Percentiles rank a stretch among this genome's conserved stretches.
Conservation (phyloP, 805 yeast genomes). For the Blastobotrys americana region DNA sequence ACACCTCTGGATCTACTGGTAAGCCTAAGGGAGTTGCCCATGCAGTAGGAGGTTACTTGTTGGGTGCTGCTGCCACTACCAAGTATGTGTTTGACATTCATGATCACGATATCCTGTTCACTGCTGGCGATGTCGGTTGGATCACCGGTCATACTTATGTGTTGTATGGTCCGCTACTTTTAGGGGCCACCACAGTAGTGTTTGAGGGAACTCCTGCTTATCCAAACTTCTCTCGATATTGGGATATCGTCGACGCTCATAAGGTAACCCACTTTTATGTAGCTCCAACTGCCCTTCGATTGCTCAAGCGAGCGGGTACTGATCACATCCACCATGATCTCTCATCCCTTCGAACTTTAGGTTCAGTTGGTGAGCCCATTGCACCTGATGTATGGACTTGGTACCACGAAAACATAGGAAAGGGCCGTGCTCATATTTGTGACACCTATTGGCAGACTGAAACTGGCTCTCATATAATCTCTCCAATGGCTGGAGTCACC, state of each 20-base stretch:
- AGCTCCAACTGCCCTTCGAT: constrained; percentile 95
- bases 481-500: constrained; percentile 90
- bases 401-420: constrained; percentile 91
- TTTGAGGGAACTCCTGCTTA: constrained; percentile 98
- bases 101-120: constrained; percentile 78
- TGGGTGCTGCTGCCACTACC: constrained; percentile 88
- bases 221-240: constrained; percentile 90
- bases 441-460: constrained; percentile 99
- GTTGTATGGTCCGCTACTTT: constrained; percentile 81
- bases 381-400: constrained; percentile 98
- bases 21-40: constrained; percentile 98
- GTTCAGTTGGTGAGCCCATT: constrained; percentile 98
- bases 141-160: constrained; percentile 97
- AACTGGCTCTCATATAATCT: constrained; percentile 90
- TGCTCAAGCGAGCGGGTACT: constrained; percentile 86
- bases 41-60: constrained; percentile 85
- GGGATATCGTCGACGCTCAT: constrained; percentile 91
- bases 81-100: constrained; percentile 92
- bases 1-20: constrained; percentile 98
- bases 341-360: constrained; percentile 81
- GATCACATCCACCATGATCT: constrained; percentile 75
- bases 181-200: constrained; percentile 86
- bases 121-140: constrained; percentile 99
- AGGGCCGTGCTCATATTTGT: constrained; percentile 78
- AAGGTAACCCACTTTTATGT: constrained; percentile 94